Conservation (phyloP, 2,329 filamentous ascomycete species). For the Chrysosporium keratinophilum region DNA sequence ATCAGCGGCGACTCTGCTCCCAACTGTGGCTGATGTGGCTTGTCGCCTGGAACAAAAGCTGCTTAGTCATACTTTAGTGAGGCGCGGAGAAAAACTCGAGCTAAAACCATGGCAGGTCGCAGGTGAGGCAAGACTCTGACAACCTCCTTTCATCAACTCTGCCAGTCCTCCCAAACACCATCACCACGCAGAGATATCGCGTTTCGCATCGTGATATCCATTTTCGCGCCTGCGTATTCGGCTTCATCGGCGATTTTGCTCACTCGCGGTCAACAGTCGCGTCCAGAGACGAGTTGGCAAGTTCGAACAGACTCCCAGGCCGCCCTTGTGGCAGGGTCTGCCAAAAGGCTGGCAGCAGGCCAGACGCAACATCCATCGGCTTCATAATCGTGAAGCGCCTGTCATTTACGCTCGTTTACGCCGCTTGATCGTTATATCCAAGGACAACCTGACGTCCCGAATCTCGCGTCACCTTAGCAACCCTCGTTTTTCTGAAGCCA, state of each 20-base stretch:
- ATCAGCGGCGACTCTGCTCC: neutral
- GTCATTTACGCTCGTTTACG: neutral
- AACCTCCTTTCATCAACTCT: slow-evolving; percentile 34
- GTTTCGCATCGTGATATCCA: slow-evolving; percentile 34
- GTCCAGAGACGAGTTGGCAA: slow-evolving; percentile 27
- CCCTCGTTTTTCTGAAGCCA: neutral
- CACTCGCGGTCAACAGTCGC: slow-evolving; percentile 22
- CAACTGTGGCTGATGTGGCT: neutral
- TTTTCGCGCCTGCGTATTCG: slow-evolving; percentile 22
- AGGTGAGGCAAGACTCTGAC: slow-evolving; percentile 32
- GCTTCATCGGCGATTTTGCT: slow-evolving; percentile 20
- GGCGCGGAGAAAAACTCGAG: slow-evolving; percentile 21
- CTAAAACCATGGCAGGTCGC: slow-evolving; percentile 34
- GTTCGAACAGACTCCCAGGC: slow-evolving; percentile 27
- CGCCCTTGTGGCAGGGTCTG: slow-evolving; percentile 41
- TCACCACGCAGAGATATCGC: slow-evolving; percentile 32
- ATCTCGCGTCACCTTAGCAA: neutral
- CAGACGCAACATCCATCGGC: slow-evolving; percentile 26
- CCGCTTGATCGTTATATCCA: neutral
- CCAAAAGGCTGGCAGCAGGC: slow-evolving; percentile 36
- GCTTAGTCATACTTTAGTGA: slow-evolving; percentile 15
- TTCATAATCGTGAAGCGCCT: slow-evolving; percentile 18
- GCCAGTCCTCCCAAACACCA: slow-evolving; percentile 24
- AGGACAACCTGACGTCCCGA: neutral
- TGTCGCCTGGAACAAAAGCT: neutral